phyloP scores from a whole-genome alignment of 2,329 filamentous ascomycete species.

The Fusarium sp. region DNA sequence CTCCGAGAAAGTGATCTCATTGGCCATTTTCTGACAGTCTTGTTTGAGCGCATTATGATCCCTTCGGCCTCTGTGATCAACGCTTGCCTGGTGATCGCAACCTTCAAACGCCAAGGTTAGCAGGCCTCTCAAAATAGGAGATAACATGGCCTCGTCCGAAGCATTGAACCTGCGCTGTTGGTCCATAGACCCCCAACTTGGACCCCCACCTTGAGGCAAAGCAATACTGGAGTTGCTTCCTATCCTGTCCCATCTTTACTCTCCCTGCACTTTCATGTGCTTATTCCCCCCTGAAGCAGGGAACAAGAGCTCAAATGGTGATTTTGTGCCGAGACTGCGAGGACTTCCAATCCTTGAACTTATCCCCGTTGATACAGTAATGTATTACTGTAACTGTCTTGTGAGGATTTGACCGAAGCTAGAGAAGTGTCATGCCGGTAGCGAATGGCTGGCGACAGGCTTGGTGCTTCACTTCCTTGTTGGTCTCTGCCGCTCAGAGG shows the following conservation, averaged over 20 bases:
- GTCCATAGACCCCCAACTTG: constrained; percentile 13
- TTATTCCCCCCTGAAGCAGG: constrained; percentile 21
- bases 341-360: neutral
- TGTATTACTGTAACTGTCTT: constrained; percentile 1
- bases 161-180: constrained; percentile 5
- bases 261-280: neutral
- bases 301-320: constrained; percentile 18
- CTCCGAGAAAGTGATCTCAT: constrained; percentile 1
- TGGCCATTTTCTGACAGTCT: constrained; percentile 8
- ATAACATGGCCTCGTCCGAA: constrained; percentile 28
- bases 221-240: constrained; percentile 19
- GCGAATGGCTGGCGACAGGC: constrained; percentile 24
- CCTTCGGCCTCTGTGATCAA: constrained; percentile 3
- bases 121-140: constrained; percentile 24
- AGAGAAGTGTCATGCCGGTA: constrained; percentile 26
- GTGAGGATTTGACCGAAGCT: constrained; percentile 30
- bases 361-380: constrained; percentile 4
- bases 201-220: constrained; percentile 37
- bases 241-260: neutral
- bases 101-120: constrained; percentile 21
- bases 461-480: constrained; percentile 28
- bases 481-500: constrained; percentile 27
- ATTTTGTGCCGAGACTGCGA: constrained; percentile 17
- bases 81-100: constrained; percentile 15
- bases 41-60: constrained; percentile 2